Conservation (phyloP, 805 yeast genomes). For the Jamesozyma spencerorum region DNA sequence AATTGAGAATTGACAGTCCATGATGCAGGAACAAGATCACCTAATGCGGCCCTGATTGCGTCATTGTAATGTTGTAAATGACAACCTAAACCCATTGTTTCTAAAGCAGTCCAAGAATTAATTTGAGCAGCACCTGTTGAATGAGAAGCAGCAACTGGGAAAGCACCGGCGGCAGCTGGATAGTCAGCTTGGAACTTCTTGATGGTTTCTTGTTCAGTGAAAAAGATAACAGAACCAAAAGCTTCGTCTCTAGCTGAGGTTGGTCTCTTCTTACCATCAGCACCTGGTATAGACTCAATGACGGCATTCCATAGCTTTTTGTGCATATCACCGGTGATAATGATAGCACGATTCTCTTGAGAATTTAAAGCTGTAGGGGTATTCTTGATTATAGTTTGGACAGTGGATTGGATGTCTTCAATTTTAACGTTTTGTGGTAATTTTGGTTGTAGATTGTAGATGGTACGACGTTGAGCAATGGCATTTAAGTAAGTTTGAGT, state of each 20-base stretch:
- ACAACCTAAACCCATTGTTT: constrained; percentile 37
- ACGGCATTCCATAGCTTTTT: constrained; percentile 39
- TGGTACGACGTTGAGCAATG: constrained; percentile 37
- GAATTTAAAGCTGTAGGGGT: constrained; percentile 47
- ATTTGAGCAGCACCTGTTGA: constrained; percentile 44
- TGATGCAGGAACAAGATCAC: constrained; percentile 32
- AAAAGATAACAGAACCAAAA: constrained; percentile 42
- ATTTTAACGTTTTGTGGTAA: constrained; percentile 36
- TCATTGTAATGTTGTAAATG: constrained; percentile 47
- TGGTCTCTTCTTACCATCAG: constrained; percentile 34
- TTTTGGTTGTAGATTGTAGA: constrained; percentile 37
- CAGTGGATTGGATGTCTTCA: constrained; percentile 33
- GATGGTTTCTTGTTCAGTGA: constrained; percentile 36
- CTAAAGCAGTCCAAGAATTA: constrained; percentile 40
- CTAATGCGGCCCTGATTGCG: constrained; percentile 33
- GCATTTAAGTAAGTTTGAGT: constrained; percentile 26
- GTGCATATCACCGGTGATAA: constrained; percentile 39
- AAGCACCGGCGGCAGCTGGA: constrained; percentile 35
- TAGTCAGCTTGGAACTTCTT: constrained; percentile 35
- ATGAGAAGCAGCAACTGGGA: constrained; percentile 42
- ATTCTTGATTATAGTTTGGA: constrained; percentile 38
- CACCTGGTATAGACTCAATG: constrained; percentile 32
- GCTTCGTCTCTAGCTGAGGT: constrained; percentile 37
- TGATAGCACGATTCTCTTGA: constrained; percentile 38
- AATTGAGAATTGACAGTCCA: constrained; percentile 44